Conservation (phyloP, 805 yeast genomes). For the Candida pini region DNA sequence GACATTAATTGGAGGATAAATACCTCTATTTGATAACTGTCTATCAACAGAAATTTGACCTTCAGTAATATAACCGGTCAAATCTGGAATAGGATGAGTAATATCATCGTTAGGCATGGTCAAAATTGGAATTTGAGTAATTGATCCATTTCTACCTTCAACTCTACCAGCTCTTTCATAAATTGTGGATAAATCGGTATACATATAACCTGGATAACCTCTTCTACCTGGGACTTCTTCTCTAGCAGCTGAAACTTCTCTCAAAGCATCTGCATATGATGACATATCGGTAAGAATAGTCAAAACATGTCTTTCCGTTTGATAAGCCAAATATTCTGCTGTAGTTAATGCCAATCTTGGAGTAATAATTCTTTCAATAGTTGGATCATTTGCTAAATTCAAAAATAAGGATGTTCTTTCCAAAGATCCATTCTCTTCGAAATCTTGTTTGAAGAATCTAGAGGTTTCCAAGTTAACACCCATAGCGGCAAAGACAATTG, state of each 20-base stretch:
- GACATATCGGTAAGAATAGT: conserved; percentile 99
- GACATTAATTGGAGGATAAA: conserved; percentile 98
- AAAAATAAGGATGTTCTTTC: conserved; percentile 96
- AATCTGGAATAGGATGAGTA: conserved; percentile 99
- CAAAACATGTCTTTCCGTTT: conserved; percentile 98
- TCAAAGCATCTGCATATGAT: conserved; percentile 98
- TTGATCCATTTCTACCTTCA: conserved; percentile 99
- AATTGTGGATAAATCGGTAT: conserved; percentile 97
- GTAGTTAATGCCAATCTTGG: conserved; percentile 99
- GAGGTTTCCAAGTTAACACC: conserved; percentile 99
- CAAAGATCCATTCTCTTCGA: conserved; percentile 97
- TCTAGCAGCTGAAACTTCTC: conserved; percentile 99
- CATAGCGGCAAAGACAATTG: conserved; percentile 99
- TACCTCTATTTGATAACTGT: conserved; percentile 92
- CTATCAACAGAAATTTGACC: conserved; percentile 98
- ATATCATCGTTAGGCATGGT: conserved; percentile 99
- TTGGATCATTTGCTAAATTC: conserved; percentile 98
- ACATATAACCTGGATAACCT: conserved; percentile 99
- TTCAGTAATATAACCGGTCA: conserved; percentile 98
- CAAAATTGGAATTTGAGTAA: conserved; percentile 96
- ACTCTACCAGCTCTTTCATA: conserved; percentile 99
- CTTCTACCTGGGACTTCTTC: conserved; percentile 99
- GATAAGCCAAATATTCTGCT: conserved; percentile 97
- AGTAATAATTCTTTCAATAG: conserved; percentile 98
- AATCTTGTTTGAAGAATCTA: conserved; percentile 97